These are phyloP conservation scores for Spathaspora passalidarum DNA, from an alignment of 805 yeast genomes.

Conservation along the genomic window DNA sequence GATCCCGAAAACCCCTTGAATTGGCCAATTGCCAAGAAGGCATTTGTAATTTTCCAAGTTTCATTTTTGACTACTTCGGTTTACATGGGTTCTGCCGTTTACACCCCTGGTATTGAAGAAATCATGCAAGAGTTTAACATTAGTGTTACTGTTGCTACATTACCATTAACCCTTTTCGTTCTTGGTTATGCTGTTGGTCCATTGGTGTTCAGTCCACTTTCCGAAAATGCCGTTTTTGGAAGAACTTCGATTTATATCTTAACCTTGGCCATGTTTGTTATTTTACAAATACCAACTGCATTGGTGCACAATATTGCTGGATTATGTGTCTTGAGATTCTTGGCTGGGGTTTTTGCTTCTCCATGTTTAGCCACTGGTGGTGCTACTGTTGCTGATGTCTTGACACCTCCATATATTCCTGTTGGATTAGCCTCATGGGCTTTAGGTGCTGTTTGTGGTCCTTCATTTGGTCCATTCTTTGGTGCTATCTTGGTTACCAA, in stretches of 20 bases:
- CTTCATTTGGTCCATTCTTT: conserved; percentile 53
- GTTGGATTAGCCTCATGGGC: conserved; percentile 52
- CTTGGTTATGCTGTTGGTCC: conserved; percentile 64
- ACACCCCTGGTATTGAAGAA: conserved; percentile 49
- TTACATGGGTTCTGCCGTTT: conserved; percentile 56
- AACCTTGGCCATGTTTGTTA: conserved; percentile 45
- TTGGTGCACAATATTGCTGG: conserved; percentile 49
- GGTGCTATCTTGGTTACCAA: conserved; percentile 49
- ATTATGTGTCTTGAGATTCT: conserved; percentile 47
- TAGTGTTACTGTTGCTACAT: conserved; percentile 41
- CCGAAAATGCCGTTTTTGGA: conserved; percentile 54
- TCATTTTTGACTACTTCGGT: conserved; percentile 48
- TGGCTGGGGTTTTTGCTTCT: conserved; percentile 54
- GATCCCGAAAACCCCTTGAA: conserved; percentile 58
- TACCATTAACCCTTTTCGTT: conserved; percentile 54
- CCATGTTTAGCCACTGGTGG: conserved; percentile 60
- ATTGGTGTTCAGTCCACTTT: conserved; percentile 54
- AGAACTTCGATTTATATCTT: conserved; percentile 48
- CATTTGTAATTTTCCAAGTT: conserved; percentile 35
- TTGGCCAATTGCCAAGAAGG: conserved; percentile 47
- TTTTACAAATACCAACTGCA: conserved; percentile 58
- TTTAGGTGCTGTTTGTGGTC: conserved; percentile 53
- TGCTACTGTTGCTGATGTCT: conserved; percentile 53
- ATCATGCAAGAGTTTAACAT: conserved; percentile 46
- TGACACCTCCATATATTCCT: conserved; percentile 40